These are phyloP conservation scores for Umbelopsis ramanniana DNA, from an alignment of 192 early-diverging fungal genomes.

Conservation along the genomic window DNA sequence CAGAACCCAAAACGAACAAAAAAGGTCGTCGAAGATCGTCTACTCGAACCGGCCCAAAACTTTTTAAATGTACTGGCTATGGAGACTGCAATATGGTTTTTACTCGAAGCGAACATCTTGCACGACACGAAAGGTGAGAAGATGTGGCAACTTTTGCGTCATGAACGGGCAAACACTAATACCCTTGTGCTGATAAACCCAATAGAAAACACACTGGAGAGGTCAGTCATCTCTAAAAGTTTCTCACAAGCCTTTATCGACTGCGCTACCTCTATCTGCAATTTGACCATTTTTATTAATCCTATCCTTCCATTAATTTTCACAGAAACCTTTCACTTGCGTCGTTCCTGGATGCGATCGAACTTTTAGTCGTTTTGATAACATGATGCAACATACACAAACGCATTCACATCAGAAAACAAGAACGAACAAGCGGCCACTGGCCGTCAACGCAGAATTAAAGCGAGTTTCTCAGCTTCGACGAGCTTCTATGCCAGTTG, in stretches of 20 bases:
- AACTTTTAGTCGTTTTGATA: conserved; percentile 77
- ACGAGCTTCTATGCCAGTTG: conserved; percentile 6
- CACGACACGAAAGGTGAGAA: conserved; percentile 47
- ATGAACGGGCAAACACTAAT: too few relatives aligned
- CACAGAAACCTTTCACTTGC: conserved; percentile 73
- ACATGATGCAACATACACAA: conserved; percentile 81
- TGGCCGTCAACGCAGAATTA: neutral
- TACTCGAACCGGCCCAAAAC: conserved; percentile 28
- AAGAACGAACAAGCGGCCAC: neutral
- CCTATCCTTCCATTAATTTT: neutral
- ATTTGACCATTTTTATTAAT: neutral
- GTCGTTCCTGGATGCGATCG: conserved; percentile 65
- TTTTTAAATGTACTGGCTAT: conserved; percentile 56
- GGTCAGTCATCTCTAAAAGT: conserved; percentile 1
- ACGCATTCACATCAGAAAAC: conserved; percentile 56
- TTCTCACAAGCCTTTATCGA: too few relatives aligned
- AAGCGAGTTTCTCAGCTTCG: conserved; percentile 2
- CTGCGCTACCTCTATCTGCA: too few relatives aligned
- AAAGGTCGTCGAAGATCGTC: conserved; percentile 10
- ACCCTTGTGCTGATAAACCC: too few relatives aligned
- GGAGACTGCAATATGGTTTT: conserved; percentile 60
- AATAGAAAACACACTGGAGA: conserved; percentile 28
- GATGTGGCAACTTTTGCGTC: neutral
- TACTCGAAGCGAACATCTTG: conserved; percentile 57
- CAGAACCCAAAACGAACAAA: neutral